phyloP scores from a whole-genome alignment of 2,329 filamentous ascomycete species.

The Botrytis medusae region DNA sequence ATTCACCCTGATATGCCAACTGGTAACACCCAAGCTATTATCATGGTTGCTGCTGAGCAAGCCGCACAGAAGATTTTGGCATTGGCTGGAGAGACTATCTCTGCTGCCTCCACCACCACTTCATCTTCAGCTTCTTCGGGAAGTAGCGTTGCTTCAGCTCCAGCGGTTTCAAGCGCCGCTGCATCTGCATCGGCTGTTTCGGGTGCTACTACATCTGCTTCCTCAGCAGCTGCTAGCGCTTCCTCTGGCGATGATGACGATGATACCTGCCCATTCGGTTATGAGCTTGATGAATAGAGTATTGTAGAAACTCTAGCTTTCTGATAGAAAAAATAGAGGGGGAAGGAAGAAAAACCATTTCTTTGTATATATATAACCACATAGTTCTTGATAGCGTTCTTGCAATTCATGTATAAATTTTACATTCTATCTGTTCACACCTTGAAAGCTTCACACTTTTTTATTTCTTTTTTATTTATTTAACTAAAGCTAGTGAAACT shows the following conservation, averaged over 20 bases:
- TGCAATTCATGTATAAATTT: conserved; percentile 12
- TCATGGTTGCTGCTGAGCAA: conserved; percentile 65
- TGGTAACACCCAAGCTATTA: conserved; percentile 64
- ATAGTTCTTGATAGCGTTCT: conserved; percentile 2
- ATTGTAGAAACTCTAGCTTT: background rate
- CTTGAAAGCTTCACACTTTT: background rate
- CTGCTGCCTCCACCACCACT: background rate
- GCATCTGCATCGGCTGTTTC: background rate
- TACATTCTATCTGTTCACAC: background rate
- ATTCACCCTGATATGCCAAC: conserved; percentile 68
- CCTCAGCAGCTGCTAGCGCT: background rate
- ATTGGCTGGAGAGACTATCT: conserved; percentile 31
- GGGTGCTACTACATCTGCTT: background rate
- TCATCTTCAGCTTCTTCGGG: background rate
- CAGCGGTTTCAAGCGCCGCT: background rate
- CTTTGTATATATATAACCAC: conserved; percentile 5
- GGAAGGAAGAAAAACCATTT: background rate
- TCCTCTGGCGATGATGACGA: background rate
- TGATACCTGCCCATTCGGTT: conserved; percentile 14
- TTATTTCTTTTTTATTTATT: too few relatives aligned
- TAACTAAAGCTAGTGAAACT: background rate
- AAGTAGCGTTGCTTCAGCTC: background rate
- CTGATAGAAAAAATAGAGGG: background rate
- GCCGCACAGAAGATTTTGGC: conserved; percentile 54
- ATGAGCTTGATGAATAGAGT: conserved; percentile 14